Evolutionary conservation across 2,329 filamentous ascomycete genomes (phyloP).

Genomic region (Trichoderma atrobrunneum): DNA sequence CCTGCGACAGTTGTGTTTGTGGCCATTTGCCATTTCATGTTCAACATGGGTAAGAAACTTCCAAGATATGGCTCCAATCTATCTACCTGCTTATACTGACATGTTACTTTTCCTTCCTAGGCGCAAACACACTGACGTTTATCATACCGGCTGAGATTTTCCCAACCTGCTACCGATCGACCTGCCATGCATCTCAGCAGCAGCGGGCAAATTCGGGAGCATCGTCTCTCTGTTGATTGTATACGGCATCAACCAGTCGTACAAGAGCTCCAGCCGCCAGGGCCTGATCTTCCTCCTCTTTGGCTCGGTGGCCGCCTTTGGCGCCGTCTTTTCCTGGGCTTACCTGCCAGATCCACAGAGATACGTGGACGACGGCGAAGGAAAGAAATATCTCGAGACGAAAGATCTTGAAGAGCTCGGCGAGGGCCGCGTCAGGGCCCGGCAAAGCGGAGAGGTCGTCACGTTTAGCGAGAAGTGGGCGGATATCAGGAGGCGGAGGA

Average conservation of each 20-base stretch:
- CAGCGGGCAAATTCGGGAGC: conserved; percentile 57
- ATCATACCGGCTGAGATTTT: conserved; percentile 65
- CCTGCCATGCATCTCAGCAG: conserved; percentile 61
- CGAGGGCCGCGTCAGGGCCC: conserved; percentile 45
- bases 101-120: conserved; percentile 27
- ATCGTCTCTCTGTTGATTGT: conserved; percentile 51
- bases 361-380: conserved; percentile 35
- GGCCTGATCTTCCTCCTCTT: conserved; percentile 52
- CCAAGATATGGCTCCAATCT: background rate
- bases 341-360: conserved; percentile 50
- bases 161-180: conserved; percentile 60
- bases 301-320: conserved; percentile 47
- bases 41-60: conserved; percentile 51
- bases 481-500: conserved; percentile 37
- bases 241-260: conserved; percentile 48
- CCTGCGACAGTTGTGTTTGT: conserved; percentile 50
- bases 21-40: conserved; percentile 52
- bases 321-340: conserved; percentile 51
- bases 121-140: conserved; percentile 62
- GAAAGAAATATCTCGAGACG: conserved; percentile 40
- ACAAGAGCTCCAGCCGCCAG: conserved; percentile 42
- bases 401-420: conserved; percentile 51
- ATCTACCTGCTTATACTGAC: background rate
- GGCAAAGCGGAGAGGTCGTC: conserved; percentile 44
- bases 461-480: conserved; percentile 44